Conservation (phyloP, 169 alveolate species). For the Besnoitia besnoiti region DNA sequence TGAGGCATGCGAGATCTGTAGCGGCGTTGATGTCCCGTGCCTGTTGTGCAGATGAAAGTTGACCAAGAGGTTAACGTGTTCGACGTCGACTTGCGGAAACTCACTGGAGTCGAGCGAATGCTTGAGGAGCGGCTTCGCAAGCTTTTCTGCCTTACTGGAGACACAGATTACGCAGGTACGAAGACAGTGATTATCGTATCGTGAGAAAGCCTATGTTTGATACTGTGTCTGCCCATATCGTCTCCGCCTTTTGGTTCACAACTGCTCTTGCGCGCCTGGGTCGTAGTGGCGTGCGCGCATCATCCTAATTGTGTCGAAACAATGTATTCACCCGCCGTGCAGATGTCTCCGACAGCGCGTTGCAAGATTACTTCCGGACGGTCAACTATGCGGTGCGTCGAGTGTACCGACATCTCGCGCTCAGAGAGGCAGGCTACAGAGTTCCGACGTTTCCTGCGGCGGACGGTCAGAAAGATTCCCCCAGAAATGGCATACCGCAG, state of each 20-base stretch:
- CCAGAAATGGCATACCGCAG: neutral
- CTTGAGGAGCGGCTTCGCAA: conserved; percentile 59
- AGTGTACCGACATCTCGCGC: conserved; percentile 66
- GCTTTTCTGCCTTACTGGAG: conserved; percentile 62
- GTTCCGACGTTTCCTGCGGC: neutral
- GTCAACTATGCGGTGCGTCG: conserved; percentile 66
- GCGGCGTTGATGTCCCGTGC: no score
- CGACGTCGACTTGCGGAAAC: conserved; percentile 62
- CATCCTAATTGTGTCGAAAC: no score
- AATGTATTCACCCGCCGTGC: neutral
- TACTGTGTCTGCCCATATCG: no score
- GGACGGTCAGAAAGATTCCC: neutral
- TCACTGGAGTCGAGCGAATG: conserved; percentile 51
- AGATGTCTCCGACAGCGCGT: conserved; percentile 1
- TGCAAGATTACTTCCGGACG: conserved; percentile 68
- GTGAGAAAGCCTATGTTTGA: no score
- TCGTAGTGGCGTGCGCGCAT: no score
- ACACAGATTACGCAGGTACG: conserved; percentile 66
- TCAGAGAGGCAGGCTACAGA: conserved; percentile 50
- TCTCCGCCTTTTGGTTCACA: no score
- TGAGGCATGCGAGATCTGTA: neutral
- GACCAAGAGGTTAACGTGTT: conserved; percentile 51
- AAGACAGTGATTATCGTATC: no score
- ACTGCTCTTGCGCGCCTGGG: no score
- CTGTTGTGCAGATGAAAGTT: neutral